Percentiles rank a stretch among this genome's conserved stretches.
phyloP scores from a whole-genome alignment of 495 filamentous ascomycete genomes.

The Penicillium longicatenatum region DNA sequence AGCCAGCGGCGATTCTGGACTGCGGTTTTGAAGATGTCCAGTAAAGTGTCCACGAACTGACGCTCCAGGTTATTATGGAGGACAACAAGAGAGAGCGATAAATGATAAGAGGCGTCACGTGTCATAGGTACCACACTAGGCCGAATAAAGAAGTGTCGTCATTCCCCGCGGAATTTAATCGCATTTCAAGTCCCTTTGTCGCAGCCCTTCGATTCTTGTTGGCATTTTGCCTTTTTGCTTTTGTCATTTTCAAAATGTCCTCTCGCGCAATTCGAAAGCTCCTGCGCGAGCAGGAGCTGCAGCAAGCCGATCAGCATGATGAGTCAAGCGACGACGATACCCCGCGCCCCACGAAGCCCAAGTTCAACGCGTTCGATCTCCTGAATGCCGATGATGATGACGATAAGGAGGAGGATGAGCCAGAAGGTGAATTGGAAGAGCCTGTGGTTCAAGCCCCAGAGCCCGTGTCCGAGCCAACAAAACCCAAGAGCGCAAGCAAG shows the following conservation, averaged over 20 bases:
- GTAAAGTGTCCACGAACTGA: neutral
- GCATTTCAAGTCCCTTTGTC: neutral
- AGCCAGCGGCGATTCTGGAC: conserved; percentile 15
- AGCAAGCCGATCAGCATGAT: conserved; percentile 49
- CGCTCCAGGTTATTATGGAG: conserved; percentile 1
- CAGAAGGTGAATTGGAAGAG: conserved; percentile 36
- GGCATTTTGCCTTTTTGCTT: neutral
- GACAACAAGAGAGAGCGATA: conserved; percentile 8
- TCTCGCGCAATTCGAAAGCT: conserved; percentile 77
- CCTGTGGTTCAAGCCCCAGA: conserved; percentile 20
- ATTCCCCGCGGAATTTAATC: conserved; percentile 39
- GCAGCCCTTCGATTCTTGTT: neutral
- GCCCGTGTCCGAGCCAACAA: conserved; percentile 18
- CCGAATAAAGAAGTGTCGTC: conserved; percentile 39
- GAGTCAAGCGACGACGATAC: conserved; percentile 54
- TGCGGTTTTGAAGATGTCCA: neutral
- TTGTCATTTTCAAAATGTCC: conserved; percentile 59
- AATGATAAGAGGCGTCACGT: conserved; percentile 25
- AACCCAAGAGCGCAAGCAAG: conserved; percentile 50
- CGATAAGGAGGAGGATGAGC: conserved; percentile 44
- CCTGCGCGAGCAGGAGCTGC: conserved; percentile 62
- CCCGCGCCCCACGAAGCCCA: conserved; percentile 36
- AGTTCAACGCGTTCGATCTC: conserved; percentile 53
- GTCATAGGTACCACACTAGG: conserved; percentile 27
- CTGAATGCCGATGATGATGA: conserved; percentile 62